Base-by-base conservation (phyloP, 2,329 filamentous ascomycete species). In the Arthrinium puccinioides region DNA sequence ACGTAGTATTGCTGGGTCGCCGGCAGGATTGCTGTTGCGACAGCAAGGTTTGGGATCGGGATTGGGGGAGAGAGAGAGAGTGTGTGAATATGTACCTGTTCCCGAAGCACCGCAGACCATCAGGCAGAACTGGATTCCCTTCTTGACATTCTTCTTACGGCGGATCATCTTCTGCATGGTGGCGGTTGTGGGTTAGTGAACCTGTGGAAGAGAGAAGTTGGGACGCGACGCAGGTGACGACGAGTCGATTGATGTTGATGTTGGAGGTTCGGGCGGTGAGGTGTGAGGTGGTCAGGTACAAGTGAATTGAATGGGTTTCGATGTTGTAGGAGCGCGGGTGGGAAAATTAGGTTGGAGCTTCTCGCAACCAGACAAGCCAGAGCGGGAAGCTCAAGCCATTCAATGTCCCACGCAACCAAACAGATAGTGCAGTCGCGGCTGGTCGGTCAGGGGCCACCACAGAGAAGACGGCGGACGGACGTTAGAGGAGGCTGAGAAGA, bases 131-230 rank as follows among this genome's bases (percentile, higher is more conserved):
- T 98, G 92, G 62, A 98, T 97, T 62, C 92, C 92, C 80, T 96
- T 96, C 85, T 96, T 96, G 72, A 98, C 90, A 79, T 98, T 97
- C 86, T 98, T 98, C 90, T 98, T 98, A 70, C 87, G 84, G 71
- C 92, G 89, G 64, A 96, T 89, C 85, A 95, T 92, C 69, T 94
- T 87, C 81, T 87, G 65, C 55, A 55, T 36, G 11, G 16, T 21
- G 25, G 13, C 25, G 6, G n/a, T n/a, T 33, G 40, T 21, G 16
- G 18, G 31, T 33, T 31, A 24, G 20, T 15, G 28, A 23, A 33
- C n/a, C 14, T 23, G n/a, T 11, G 30, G 14, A n/a, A 18, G 35
- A 28, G 16, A 11, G 9, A 19, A 23, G 15, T 19, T 13, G 19
- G 15, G 21, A 32, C 13, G 27, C 24, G 35, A 23, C 18, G 16